These are phyloP conservation scores for Elaeis oleifera DNA, from an alignment of 202 grass and related monocot genomes.

Conservation along the genomic window DNA sequence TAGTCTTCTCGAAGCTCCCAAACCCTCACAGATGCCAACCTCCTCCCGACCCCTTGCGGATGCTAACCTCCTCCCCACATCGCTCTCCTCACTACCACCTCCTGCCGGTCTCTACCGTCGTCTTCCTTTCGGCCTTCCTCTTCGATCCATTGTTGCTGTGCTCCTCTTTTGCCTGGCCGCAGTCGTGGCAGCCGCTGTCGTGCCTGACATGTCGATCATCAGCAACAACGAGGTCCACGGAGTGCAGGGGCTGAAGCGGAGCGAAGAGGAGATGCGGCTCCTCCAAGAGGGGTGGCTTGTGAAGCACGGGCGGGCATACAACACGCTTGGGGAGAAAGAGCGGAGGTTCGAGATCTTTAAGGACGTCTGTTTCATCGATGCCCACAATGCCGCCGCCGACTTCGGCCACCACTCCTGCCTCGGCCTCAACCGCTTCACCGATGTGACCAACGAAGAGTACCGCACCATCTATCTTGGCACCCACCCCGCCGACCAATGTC, in stretches of 20 bases:
- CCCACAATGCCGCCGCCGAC: conserved; percentile 43
- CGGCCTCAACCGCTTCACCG: conserved; percentile 62
- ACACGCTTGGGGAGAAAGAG: conserved; percentile 44
- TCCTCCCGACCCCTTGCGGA: no score
- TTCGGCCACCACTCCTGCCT: conserved; percentile 23
- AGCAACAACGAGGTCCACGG: conserved; percentile 41
- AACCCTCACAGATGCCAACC: no score
- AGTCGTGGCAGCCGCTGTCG: neutral
- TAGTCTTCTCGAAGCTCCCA: no score
- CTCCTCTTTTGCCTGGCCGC: conserved; percentile 9
- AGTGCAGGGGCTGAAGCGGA: conserved; percentile 31
- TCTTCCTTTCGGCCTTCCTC: no score
- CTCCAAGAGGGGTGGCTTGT: conserved; percentile 52
- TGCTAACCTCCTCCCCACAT: no score
- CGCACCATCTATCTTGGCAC: conserved; percentile 21
- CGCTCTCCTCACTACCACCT: no score
- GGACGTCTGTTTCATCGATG: conserved; percentile 59
- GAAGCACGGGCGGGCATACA: conserved; percentile 27
- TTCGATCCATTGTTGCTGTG: no score
- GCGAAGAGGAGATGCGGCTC: conserved; percentile 33
- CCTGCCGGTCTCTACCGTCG: no score
- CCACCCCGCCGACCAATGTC: neutral
- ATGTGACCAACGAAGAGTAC: conserved; percentile 81
- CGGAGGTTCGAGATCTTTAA: conserved; percentile 47
- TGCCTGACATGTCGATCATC: conserved; percentile 54